Conservation (phyloP, 2,329 filamentous ascomycete species). For the Emergomyces orientalis region DNA sequence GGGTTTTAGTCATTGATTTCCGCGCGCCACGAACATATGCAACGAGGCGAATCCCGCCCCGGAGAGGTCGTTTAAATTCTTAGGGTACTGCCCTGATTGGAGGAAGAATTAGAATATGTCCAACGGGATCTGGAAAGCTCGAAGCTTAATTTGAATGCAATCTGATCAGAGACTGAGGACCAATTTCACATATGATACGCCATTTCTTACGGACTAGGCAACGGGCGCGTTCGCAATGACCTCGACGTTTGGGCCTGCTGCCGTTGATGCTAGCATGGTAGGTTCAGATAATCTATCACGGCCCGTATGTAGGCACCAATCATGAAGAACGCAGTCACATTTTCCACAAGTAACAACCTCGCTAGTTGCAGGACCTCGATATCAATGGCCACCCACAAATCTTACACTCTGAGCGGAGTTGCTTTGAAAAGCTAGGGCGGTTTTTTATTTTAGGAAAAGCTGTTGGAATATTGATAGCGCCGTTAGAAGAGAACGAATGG, state of each 20-base stretch:
- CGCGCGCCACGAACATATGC: background rate
- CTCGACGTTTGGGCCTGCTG: background rate
- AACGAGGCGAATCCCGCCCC: background rate
- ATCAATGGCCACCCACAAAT: too few relatives aligned
- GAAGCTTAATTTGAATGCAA: background rate
- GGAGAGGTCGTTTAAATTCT: background rate
- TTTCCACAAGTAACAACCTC: background rate
- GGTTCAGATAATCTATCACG: background rate
- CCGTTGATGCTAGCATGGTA: background rate
- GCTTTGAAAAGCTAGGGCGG: background rate
- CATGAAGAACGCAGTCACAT: background rate
- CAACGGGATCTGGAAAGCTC: background rate
- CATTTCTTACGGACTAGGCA: background rate
- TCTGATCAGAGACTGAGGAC: background rate
- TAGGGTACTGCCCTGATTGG: background rate
- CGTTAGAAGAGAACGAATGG: background rate
- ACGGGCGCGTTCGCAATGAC: background rate
- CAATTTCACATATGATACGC: too few relatives aligned
- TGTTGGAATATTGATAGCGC: background rate
- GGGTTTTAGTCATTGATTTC: background rate
- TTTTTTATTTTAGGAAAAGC: background rate
- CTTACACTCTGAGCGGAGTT: background rate
- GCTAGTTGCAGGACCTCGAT: background rate
- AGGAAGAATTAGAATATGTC: background rate
- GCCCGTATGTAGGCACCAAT: background rate